Evolutionary conservation across 305 asterid genomes (phyloP), one percentile per base, ranked within the genome.

Genomic region (Rubia tinctorum): DNA sequence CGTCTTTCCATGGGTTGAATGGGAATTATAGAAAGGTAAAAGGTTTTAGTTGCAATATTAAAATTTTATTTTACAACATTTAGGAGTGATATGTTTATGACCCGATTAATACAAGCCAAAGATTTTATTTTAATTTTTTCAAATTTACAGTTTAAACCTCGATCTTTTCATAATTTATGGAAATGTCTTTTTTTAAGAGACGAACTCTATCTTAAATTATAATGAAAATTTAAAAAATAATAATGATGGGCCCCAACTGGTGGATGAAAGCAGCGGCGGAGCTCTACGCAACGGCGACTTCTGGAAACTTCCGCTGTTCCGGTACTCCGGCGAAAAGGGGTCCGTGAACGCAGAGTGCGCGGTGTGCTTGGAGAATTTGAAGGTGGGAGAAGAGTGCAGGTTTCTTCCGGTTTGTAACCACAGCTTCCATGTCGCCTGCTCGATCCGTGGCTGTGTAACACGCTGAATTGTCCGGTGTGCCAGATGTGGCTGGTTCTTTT

Each of bases 301-400:
- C 13, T 25, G 66, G 27, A 72, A 77, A 22, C 77, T 77, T 18
- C 80, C 81, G 12, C 14, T 73, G 18, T 67, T 72, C 55, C 23
- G 12, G 12, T 68, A 67, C 81, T n/a, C n/a, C n/a, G n/a, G 65
- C 42, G 76, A 58, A 13, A 67, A 43, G 6, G 58, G 59, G 13
- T 1, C 27, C 13, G 18, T 15, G 8, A 64, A n/a, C 27, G 34
- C n/a, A 5, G 77, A 77, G 23, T 77, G 81, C 69, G 71, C 74
- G 27, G 73, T 77, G 20, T 73, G 77, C 64, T 72, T 77, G 69
- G 81, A 77, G 56, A 37, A 44, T 47, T 77, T 73, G 39, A 73
- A 60, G 75, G 18, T 15, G 8, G 74, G 77, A 18, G 77, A 72
- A 13, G 42, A 45, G 47, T 77, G 81, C 61, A 77, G 77, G 43